phyloP scores from a whole-genome alignment of 1,284 basidiomycete species.

The Fomitopsis betulina region DNA sequence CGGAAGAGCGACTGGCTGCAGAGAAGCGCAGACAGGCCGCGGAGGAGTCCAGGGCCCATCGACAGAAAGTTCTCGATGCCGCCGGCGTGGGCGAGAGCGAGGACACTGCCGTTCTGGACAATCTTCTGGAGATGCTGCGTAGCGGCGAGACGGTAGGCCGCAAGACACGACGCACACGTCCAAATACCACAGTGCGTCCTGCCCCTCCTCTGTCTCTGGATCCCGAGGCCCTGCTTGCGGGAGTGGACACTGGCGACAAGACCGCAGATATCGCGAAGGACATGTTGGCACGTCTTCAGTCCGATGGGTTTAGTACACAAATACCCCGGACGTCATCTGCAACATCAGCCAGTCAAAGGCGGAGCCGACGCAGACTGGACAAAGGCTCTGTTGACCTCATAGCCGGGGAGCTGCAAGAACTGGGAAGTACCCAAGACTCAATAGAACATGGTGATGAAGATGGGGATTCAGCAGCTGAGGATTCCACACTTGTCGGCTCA shows the following conservation, averaged over 20 bases:
- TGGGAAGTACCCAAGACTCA: background rate
- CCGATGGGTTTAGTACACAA: conserved; percentile 35
- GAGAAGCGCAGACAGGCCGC: conserved; percentile 64
- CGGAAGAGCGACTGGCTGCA: conserved; percentile 58
- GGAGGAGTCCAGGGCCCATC: conserved; percentile 57
- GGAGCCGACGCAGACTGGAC: background rate
- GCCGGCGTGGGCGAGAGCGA: conserved; percentile 43
- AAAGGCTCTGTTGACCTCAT: background rate
- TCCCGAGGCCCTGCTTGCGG: conserved; percentile 28
- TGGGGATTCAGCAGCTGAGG: background rate
- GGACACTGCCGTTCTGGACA: conserved; percentile 65
- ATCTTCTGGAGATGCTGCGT: conserved; percentile 67
- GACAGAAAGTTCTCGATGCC: conserved; percentile 46
- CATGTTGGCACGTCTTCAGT: conserved; percentile 70
- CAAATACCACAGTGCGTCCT: conserved; percentile 30
- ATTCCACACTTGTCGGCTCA: background rate
- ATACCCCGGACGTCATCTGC: background rate
- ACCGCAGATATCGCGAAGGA: conserved; percentile 63
- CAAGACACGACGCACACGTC: conserved; percentile 50
- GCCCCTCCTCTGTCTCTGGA: conserved; percentile 37
- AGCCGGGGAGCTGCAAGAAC: background rate
- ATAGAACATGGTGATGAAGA: background rate
- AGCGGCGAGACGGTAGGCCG: conserved; percentile 62
- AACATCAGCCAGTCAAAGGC: background rate
- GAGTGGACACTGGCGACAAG: conserved; percentile 32